Evolutionary conservation across 768 basidiomycete species (phyloP).

Genomic region (Mrakia gelida): DNA sequence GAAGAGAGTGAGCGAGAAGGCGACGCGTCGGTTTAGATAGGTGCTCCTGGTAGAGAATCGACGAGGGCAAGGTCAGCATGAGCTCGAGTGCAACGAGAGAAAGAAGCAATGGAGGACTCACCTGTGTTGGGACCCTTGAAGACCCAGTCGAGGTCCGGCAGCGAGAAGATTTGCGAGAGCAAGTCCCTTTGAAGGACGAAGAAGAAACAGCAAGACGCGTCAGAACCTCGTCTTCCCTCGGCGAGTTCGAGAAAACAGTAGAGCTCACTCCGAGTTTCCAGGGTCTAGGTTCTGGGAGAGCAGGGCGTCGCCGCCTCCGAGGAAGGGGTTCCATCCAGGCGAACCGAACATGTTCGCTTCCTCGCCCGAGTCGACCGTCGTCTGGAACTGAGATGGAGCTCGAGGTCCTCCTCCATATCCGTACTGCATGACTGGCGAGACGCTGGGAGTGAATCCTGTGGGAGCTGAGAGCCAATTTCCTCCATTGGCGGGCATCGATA

Average conservation of each 20-base stretch:
- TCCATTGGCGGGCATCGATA: background rate
- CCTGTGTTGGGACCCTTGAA: constrained; percentile 23
- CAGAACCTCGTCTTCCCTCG: background rate
- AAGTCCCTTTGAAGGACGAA: background rate
- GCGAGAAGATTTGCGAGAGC: constrained; percentile 19
- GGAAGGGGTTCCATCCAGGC: background rate
- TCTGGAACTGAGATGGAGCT: background rate
- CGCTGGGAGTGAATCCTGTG: background rate
- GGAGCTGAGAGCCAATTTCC: background rate
- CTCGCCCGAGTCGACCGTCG: background rate
- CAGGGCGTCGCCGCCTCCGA: background rate
- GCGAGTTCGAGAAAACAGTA: background rate
- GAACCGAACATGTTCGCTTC: background rate
- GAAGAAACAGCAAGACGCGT: background rate
- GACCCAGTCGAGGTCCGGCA: constrained; percentile 31
- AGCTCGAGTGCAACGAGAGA: background rate
- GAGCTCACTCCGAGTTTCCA: background rate
- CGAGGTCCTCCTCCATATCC: background rate
- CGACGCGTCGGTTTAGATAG: background rate
- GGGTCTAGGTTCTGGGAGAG: background rate
- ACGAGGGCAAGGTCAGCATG: background rate
- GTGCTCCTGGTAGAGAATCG: background rate
- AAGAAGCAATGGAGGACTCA: background rate
- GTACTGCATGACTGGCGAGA: background rate
- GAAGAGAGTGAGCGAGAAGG: background rate